Percentiles rank a stretch among this genome's conserved stretches.
These are phyloP conservation scores for Kuraishia capsulata DNA, from an alignment of 805 yeast genomes.

Conservation along the genomic window DNA sequence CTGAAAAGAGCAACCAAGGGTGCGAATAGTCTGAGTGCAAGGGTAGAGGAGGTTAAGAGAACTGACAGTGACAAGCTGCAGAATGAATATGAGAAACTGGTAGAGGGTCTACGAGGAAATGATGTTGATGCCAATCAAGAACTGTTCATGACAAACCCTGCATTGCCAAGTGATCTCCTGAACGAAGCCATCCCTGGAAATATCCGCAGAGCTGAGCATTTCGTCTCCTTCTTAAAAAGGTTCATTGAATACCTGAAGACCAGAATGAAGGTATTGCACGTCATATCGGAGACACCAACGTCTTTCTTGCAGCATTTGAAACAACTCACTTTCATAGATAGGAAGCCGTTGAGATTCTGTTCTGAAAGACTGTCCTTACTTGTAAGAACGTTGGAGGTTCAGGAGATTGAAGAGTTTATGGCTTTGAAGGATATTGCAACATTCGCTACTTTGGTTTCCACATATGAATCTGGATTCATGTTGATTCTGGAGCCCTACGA, in stretches of 20 bases:
- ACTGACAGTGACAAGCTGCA: slow-evolving; percentile 79
- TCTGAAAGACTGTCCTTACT: slow-evolving; percentile 83
- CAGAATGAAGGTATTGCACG: slow-evolving; percentile 95
- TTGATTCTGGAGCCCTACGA: slow-evolving; percentile 93
- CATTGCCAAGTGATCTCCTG: slow-evolving; percentile 72
- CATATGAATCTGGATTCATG: slow-evolving; percentile 89
- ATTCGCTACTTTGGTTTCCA: slow-evolving; percentile 91
- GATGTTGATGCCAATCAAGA: slow-evolving; percentile 59
- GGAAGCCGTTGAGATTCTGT: slow-evolving; percentile 86
- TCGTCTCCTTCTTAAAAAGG: slow-evolving; percentile 84
- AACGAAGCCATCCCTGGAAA: slow-evolving; percentile 97
- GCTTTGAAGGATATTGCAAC: slow-evolving; percentile 95
- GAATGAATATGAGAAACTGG: slow-evolving; percentile 85
- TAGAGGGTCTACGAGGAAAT: slow-evolving; percentile 78
- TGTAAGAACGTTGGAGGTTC: slow-evolving; percentile 81
- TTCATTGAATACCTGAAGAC: slow-evolving; percentile 92
- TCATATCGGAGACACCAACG: slow-evolving; percentile 94
- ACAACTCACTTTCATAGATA: slow-evolving; percentile 85
- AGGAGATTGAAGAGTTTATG: slow-evolving; percentile 83
- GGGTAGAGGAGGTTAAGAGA: slow-evolving; percentile 76
- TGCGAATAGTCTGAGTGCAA: slow-evolving; percentile 66
- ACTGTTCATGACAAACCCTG: slow-evolving; percentile 78
- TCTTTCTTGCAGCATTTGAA: slow-evolving; percentile 89
- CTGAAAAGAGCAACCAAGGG: slow-evolving; percentile 82
- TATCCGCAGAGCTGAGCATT: slow-evolving; percentile 94